Percentiles rank a stretch among this genome's conserved stretches.
Evolutionary conservation across 306 rosid species (phyloP).

Genomic region (cucumber (Cucumis sativus)): Cucumber_9930_V3 NC_026657.2:28594001-28594500

Average conservation of each 20-base stretch:
- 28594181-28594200: constrained; percentile 61
- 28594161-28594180: constrained; percentile 27
- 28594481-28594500: constrained; percentile 36
- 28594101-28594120: constrained; percentile 44
- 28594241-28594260: constrained; percentile 32
- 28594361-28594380: constrained; percentile 39
- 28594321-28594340: constrained; percentile 34
- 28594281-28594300: constrained; percentile 26
- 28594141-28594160: constrained; percentile 26
- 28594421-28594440: constrained; percentile 43
- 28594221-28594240: constrained; percentile 32
- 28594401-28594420: constrained; percentile 40
- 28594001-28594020: constrained; percentile 24
- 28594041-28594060: constrained; percentile 33
- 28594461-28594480: constrained; percentile 10
- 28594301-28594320: constrained; percentile 42
- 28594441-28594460: constrained; percentile 9
- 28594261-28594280: constrained; percentile 67
- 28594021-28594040: constrained; percentile 40
- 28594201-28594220: constrained; percentile 37
- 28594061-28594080: constrained; percentile 35
- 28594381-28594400: constrained; percentile 31
- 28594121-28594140: constrained; percentile 37
- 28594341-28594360: constrained; percentile 29
- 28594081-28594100: constrained; percentile 60